Conservation (phyloP, 1,284 basidiomycete species). For the Pseudozyma pruni region DNA sequence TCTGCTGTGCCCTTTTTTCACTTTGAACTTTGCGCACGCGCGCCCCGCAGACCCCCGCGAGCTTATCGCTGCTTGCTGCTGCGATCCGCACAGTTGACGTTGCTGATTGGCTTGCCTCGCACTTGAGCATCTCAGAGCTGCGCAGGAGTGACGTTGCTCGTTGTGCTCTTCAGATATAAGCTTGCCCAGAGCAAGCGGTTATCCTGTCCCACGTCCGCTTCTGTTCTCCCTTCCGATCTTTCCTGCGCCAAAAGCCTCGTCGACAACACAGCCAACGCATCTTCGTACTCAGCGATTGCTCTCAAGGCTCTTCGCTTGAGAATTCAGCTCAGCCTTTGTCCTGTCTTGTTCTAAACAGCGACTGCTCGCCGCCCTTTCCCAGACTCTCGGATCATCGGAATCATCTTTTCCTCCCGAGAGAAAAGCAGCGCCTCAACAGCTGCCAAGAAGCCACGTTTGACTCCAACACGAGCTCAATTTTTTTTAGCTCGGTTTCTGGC, state of each 20-base stretch:
- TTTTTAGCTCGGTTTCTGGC: background rate
- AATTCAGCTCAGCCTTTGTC: no score
- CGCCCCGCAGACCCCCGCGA: no score
- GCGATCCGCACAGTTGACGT: background rate
- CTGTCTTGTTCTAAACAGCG: no score
- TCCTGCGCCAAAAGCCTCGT: no score
- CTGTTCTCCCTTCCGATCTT: no score
- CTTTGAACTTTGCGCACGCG: no score
- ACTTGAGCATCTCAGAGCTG: no score
- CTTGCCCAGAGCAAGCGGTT: background rate
- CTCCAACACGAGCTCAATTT: background rate
- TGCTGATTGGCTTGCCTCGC: constrained; percentile 4
- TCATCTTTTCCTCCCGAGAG: background rate
- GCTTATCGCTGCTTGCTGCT: background rate
- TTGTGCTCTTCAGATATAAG: constrained; percentile 12
- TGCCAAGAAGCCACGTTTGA: constrained; percentile 4
- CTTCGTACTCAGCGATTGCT: no score
- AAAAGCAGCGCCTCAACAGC: background rate
- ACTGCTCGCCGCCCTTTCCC: constrained; percentile 1
- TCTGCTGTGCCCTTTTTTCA: no score
- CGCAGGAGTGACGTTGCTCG: no score
- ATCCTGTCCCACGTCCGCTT: background rate
- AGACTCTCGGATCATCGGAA: constrained; percentile 3
- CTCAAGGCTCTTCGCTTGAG: no score
- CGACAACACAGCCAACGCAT: no score